phyloP scores from a whole-genome alignment of 2,329 filamentous ascomycete species.

The Monosporascus sp. region DNA sequence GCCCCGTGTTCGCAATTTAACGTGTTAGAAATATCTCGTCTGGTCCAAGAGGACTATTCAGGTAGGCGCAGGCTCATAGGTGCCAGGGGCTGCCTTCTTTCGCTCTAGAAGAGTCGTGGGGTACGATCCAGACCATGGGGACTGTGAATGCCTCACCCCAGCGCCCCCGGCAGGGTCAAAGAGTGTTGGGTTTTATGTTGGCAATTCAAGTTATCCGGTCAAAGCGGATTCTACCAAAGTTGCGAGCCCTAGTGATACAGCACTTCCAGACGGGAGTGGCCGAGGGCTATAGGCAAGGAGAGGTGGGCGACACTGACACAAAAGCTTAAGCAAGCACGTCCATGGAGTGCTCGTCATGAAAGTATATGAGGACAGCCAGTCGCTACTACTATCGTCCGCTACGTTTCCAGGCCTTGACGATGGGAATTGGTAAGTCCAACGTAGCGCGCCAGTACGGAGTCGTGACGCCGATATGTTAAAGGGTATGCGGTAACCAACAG shows the following conservation, averaged over 20 bases:
- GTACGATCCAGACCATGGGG: not conserved
- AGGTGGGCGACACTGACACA: not conserved
- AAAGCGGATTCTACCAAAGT: not conserved
- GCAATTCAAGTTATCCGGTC: not conserved
- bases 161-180: not conserved
- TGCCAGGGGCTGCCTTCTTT: too few relatives aligned
- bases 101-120: constrained; percentile 6
- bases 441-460: not conserved
- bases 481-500: not conserved
- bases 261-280: not conserved
- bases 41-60: not conserved
- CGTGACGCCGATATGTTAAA: not conserved
- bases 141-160: not conserved
- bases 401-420: not conserved
- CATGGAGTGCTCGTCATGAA: not conserved
- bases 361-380: not conserved
- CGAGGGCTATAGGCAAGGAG: not conserved
- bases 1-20: constrained; percentile 16
- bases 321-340: not conserved
- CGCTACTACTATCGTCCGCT: not conserved
- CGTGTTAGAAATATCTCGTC: constrained; percentile 11
- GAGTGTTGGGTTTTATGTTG: not conserved
- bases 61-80: constrained; percentile 1
- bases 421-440: not conserved
- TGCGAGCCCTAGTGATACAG: not conserved